These are phyloP conservation scores for Phoma herbarum DNA, from an alignment of 2,329 filamentous ascomycete genomes.

Conservation along the genomic window DNA sequence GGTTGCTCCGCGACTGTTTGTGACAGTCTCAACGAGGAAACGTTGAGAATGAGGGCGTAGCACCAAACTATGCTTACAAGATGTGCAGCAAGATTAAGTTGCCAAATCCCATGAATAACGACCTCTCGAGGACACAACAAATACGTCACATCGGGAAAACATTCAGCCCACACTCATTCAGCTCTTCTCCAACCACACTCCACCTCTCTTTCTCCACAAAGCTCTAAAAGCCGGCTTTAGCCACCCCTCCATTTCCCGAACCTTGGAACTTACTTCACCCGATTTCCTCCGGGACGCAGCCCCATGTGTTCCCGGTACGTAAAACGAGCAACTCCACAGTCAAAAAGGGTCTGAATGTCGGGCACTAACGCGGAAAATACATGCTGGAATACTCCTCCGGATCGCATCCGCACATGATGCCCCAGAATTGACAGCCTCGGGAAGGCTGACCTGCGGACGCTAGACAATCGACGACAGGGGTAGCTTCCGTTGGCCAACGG, in stretches of 20 bases:
- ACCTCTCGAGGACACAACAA: not conserved
- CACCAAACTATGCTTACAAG: not conserved
- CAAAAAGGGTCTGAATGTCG: conserved; percentile 15
- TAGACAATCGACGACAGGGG: conserved; percentile 36
- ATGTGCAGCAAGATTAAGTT: not conserved
- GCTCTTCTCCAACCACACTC: conserved; percentile 1
- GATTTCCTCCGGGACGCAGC: conserved; percentile 18
- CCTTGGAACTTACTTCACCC: conserved; percentile 2
- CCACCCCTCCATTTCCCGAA: conserved; percentile 6
- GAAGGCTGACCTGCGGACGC: conserved; percentile 27
- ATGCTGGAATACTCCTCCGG: conserved; percentile 10
- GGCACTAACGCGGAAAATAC: conserved; percentile 23
- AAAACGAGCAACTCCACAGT: conserved; percentile 10
- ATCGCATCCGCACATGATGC: conserved; percentile 14
- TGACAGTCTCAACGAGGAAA: not conserved
- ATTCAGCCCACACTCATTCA: not conserved
- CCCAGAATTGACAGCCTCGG: conserved; percentile 26
- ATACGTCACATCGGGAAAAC: not conserved
- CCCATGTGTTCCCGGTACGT: conserved; percentile 18
- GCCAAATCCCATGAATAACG: not conserved
- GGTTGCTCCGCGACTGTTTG: not conserved
- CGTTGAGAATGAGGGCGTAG: not conserved
- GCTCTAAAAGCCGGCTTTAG: conserved; percentile 17
- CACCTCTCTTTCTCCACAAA: not conserved
- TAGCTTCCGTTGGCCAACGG: conserved; percentile 27